A percentile compares a stretch with the other conserved stretches of the same genome.
These are phyloP conservation scores for Scedosporium apiospermum DNA, from an alignment of 2,329 filamentous ascomycete species.

Conservation along the genomic window DNA sequence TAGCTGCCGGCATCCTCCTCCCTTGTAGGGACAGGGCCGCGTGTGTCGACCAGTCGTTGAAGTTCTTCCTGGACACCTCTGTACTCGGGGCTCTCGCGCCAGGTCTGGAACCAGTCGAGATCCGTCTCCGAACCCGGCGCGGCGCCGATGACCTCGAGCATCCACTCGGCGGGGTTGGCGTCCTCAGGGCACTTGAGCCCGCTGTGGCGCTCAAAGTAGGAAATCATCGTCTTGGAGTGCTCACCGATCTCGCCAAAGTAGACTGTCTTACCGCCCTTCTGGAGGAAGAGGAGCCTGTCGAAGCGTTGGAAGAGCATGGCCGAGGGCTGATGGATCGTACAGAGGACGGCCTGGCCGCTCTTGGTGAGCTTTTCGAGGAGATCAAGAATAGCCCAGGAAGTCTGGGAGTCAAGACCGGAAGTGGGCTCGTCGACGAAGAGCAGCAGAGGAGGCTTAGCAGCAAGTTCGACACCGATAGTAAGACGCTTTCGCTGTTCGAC, in stretches of 20 bases:
- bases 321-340: slow-evolving; percentile 95
- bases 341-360: slow-evolving; percentile 86
- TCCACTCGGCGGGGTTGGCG: slow-evolving; percentile 78
- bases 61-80: slow-evolving; percentile 46
- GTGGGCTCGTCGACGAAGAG: slow-evolving; percentile 94
- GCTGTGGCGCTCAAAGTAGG: slow-evolving; percentile 69
- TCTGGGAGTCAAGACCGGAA: slow-evolving; percentile 86
- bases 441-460: slow-evolving; percentile 79
- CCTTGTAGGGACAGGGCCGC: slow-evolving; percentile 17
- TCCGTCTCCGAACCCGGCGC: slow-evolving; percentile 54
- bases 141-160: slow-evolving; percentile 55
- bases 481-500: slow-evolving; percentile 65
- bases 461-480: slow-evolving; percentile 92
- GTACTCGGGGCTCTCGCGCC: slow-evolving; percentile 51
- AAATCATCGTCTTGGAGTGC: slow-evolving; percentile 56
- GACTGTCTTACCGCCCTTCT: slow-evolving; percentile 65
- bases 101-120: slow-evolving; percentile 56
- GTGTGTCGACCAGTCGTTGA: slow-evolving; percentile 42
- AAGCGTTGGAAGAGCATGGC: slow-evolving; percentile 92
- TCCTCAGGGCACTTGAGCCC: slow-evolving; percentile 53
- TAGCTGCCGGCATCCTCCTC: slow-evolving; percentile 35
- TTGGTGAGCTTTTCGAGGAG: slow-evolving; percentile 84
- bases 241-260: slow-evolving; percentile 75
- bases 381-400: slow-evolving; percentile 84
- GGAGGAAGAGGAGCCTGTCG: slow-evolving; percentile 69